Conservation (phyloP, 805 yeast genomes). For the Candida tibetensis region DNA sequence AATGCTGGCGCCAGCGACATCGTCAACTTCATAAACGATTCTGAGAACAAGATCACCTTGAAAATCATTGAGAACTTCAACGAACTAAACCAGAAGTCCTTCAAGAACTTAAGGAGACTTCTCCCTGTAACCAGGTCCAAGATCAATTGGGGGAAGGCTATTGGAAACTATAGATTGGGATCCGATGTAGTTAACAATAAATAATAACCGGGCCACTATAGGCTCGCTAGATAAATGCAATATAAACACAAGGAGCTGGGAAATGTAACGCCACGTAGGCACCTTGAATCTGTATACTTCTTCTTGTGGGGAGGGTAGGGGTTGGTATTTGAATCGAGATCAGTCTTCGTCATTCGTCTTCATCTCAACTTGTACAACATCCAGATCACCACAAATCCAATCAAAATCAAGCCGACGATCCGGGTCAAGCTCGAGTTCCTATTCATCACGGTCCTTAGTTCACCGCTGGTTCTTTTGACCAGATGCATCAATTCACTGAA, state of each 20-base stretch:
- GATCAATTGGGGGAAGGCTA: slow-evolving; percentile 93
- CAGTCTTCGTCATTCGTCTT: too few relatives aligned
- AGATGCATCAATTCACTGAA: slow-evolving; percentile 36
- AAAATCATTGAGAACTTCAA: slow-evolving; percentile 60
- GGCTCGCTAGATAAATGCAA: too few relatives aligned
- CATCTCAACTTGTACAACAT: slow-evolving; percentile 34
- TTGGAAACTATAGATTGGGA: slow-evolving; percentile 85
- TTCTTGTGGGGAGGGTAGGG: too few relatives aligned
- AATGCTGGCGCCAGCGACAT: slow-evolving; percentile 31
- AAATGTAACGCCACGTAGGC: too few relatives aligned
- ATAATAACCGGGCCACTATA: too few relatives aligned
- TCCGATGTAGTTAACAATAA: slow-evolving; percentile 57
- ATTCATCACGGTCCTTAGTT: slow-evolving; percentile 38
- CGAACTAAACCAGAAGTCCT: slow-evolving; percentile 72
- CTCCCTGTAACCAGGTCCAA: slow-evolving; percentile 89
- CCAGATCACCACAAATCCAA: slow-evolving; percentile 37
- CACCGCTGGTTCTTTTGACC: slow-evolving; percentile 41
- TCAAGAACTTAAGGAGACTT: slow-evolving; percentile 84
- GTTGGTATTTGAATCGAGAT: too few relatives aligned
- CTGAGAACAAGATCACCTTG: slow-evolving; percentile 61
- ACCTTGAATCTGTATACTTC: too few relatives aligned
- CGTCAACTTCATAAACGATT: slow-evolving; percentile 47
- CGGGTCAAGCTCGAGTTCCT: slow-evolving; percentile 41
- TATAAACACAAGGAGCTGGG: too few relatives aligned
- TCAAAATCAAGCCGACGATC: slow-evolving; percentile 33